phyloP scores from a whole-genome alignment of 2,329 filamentous ascomycete genomes.

The Fusarium austroafricanum region DNA sequence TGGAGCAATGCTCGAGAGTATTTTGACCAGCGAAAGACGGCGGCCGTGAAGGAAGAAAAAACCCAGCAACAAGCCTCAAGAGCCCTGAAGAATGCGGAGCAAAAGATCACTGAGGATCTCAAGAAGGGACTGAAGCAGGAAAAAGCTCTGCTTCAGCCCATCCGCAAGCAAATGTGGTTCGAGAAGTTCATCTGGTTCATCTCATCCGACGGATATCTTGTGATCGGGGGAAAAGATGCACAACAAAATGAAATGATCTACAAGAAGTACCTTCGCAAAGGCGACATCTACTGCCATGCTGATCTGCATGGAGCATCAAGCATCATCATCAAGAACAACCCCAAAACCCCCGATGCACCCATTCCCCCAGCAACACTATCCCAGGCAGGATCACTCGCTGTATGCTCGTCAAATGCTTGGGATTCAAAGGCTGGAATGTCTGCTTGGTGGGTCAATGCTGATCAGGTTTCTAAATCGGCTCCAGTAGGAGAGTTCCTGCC shows the following conservation, averaged over 20 bases:
- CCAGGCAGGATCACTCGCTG: constrained; percentile 86
- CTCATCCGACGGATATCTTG: constrained; percentile 93
- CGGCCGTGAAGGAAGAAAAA: constrained; percentile 87
- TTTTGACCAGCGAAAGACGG: constrained; percentile 87
- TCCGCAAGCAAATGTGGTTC: constrained; percentile 91
- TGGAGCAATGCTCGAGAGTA: constrained; percentile 94
- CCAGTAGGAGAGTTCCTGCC: constrained; percentile 83
- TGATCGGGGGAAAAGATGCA: constrained; percentile 87
- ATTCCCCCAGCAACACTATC: constrained; percentile 92
- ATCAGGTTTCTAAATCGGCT: constrained; percentile 90
- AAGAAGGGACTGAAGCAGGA: constrained; percentile 92
- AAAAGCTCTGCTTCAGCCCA: constrained; percentile 84
- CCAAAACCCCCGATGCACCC: constrained; percentile 80
- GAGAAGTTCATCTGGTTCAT: constrained; percentile 98
- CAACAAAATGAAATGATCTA: constrained; percentile 96
- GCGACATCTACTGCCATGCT: constrained; percentile 92
- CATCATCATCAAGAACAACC: constrained; percentile 92
- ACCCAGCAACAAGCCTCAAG: constrained; percentile 83
- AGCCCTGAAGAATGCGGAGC: constrained; percentile 89
- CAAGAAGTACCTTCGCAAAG: constrained; percentile 83
- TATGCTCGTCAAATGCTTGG: constrained; percentile 91
- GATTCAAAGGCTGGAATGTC: constrained; percentile 96
- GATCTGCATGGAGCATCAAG: constrained; percentile 85
- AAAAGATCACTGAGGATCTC: constrained; percentile 86
- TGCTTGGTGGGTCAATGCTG: constrained; percentile 93